Conservation (phyloP, 441 rosid genomes). For the Adansonia rubrostipa region DNA sequence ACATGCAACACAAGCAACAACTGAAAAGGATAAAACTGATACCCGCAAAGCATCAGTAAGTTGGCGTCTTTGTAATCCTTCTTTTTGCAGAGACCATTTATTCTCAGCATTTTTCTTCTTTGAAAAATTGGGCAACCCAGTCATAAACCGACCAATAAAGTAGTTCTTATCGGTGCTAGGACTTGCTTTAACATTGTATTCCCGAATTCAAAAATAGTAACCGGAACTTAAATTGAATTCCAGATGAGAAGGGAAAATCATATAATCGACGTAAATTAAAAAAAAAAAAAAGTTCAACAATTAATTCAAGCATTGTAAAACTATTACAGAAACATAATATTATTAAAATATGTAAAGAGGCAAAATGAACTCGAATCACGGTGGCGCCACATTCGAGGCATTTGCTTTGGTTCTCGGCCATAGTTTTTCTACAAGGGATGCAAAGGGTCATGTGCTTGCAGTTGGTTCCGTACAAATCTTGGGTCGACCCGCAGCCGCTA, state of each 20-base stretch:
- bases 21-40: constrained; percentile 25
- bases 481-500: constrained; percentile 61
- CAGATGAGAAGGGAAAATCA: constrained; percentile 16
- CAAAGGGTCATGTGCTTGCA: constrained; percentile 87
- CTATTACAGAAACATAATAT: too few relatives aligned
- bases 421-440: constrained; percentile 68
- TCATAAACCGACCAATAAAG: constrained; percentile 87
- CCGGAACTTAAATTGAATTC: background rate
- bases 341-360: constrained; percentile 1
- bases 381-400: constrained; percentile 80
- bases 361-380: constrained; percentile 62
- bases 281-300: constrained; percentile 26
- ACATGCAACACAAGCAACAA: constrained; percentile 15
- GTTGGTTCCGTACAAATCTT: constrained; percentile 72
- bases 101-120: constrained; percentile 82
- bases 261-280: too few relatives aligned
- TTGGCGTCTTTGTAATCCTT: constrained; percentile 89
- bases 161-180: constrained; percentile 71
- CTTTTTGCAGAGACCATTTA: constrained; percentile 85
- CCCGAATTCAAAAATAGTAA: constrained; percentile 42
- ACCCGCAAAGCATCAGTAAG: constrained; percentile 80
- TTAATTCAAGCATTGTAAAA: background rate
- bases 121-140: constrained; percentile 78
- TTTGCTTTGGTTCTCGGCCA: constrained; percentile 67
- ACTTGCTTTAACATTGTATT: constrained; percentile 77